A percentile compares a stretch with the other conserved stretches of the same genome.
phyloP scores from a whole-genome alignment of 495 filamentous ascomycete species.

The Xanthoparmelia taractica region DNA sequence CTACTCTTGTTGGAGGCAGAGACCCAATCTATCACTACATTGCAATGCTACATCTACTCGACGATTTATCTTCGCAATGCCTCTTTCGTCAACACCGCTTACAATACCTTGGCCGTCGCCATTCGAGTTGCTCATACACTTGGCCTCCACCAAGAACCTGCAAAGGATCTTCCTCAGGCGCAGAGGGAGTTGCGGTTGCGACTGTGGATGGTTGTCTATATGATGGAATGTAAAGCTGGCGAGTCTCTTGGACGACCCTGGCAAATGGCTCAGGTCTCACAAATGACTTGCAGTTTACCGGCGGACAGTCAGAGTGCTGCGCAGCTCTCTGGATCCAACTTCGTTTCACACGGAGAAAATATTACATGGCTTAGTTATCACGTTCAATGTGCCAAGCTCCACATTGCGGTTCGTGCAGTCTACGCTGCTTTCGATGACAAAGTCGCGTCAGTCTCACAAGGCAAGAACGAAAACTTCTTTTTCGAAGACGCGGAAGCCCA shows the following conservation, averaged over 20 bases:
- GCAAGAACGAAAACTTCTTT: conserved; percentile 22
- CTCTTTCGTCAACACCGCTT: conserved; percentile 44
- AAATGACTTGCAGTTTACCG: conserved; percentile 36
- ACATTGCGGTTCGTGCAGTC: conserved; percentile 32
- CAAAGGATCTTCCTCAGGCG: conserved; percentile 29
- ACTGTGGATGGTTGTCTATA: conserved; percentile 47
- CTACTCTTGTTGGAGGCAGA: conserved; percentile 42
- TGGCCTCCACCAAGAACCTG: conserved; percentile 45
- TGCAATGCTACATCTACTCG: conserved; percentile 45
- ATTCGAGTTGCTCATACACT: conserved; percentile 44
- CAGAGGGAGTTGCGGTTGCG: conserved; percentile 40
- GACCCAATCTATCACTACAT: conserved; percentile 41
- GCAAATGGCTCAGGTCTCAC: conserved; percentile 28
- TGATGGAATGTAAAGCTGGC: conserved; percentile 39
- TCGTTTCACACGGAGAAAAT: conserved; percentile 33
- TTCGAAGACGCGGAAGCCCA: conserved; percentile 25
- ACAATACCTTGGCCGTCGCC: conserved; percentile 36
- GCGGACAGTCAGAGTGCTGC: conserved; percentile 33
- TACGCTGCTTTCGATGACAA: conserved; percentile 36
- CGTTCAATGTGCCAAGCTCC: conserved; percentile 35
- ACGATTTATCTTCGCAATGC: conserved; percentile 41
- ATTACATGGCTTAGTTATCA: conserved; percentile 38
- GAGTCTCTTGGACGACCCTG: conserved; percentile 50
- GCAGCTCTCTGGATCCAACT: conserved; percentile 33
- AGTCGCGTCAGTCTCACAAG: conserved; percentile 2